Conservation (phyloP, 495 filamentous ascomycete species). For the Hypoxylon intermedium region DNA sequence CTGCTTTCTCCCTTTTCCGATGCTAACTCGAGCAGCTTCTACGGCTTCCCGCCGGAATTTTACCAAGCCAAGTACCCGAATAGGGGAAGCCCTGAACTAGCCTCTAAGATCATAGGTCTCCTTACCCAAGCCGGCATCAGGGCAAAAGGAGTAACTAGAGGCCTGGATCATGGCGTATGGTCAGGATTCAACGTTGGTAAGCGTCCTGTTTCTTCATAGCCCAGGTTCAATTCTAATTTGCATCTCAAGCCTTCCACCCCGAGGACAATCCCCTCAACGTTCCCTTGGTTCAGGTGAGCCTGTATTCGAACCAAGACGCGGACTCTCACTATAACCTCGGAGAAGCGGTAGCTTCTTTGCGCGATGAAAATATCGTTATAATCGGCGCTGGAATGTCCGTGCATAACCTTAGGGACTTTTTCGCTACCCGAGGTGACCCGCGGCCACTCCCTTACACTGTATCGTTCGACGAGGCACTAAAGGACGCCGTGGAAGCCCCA, state of each 20-base stretch:
- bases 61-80: slow-evolving; percentile 74
- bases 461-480: slow-evolving; percentile 80
- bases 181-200: slow-evolving; percentile 67
- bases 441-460: slow-evolving; percentile 68
- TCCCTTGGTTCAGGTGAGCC: slow-evolving; percentile 81
- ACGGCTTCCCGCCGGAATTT: slow-evolving; percentile 72
- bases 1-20: neutral
- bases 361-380: slow-evolving; percentile 75
- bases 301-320: slow-evolving; percentile 73
- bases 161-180: slow-evolving; percentile 85
- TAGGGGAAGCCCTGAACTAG: slow-evolving; percentile 69
- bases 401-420: slow-evolving; percentile 78
- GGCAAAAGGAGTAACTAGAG: slow-evolving; percentile 68
- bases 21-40: slow-evolving; percentile 62
- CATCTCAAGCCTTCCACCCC: slow-evolving; percentile 64
- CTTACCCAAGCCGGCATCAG: slow-evolving; percentile 68
- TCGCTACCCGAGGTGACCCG: slow-evolving; percentile 53
- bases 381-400: slow-evolving; percentile 87
- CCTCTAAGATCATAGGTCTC: slow-evolving; percentile 66
- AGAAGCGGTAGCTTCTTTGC: slow-evolving; percentile 68
- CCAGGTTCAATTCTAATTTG: slow-evolving; percentile 15
- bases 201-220: slow-evolving; percentile 45
- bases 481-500: slow-evolving; percentile 66
- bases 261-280: slow-evolving; percentile 76
- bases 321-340: slow-evolving; percentile 76